These are phyloP conservation scores for Cynara cardunculus DNA, from an alignment of 129 eudicot genomes.

Conservation along the genomic window DNA sequence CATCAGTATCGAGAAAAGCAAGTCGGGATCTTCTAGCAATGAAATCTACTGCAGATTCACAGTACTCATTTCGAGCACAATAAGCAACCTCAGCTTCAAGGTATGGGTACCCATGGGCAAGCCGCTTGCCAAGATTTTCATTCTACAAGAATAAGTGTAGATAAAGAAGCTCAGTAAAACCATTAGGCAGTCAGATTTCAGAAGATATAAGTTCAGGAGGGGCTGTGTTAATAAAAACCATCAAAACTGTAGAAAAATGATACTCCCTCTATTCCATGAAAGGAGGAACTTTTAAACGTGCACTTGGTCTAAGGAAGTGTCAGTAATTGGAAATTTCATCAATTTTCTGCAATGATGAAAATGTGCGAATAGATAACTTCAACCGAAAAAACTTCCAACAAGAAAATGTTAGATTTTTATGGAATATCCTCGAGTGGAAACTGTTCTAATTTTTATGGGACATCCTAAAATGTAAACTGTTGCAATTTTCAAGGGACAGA, in stretches of 20 bases:
- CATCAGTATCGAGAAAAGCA: conserved; percentile 95
- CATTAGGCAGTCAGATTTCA: not conserved
- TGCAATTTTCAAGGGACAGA: not conserved
- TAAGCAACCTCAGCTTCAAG: conserved; percentile 96
- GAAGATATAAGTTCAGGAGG: not conserved
- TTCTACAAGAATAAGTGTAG: conserved; percentile 33
- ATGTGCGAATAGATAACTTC: not conserved
- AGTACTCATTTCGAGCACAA: conserved; percentile 82
- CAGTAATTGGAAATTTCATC: not conserved
- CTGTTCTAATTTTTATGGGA: not conserved
- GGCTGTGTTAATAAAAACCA: not conserved
- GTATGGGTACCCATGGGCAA: conserved; percentile 93
- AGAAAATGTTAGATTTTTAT: not conserved
- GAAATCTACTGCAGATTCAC: conserved; percentile 89
- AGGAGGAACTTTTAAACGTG: not conserved
- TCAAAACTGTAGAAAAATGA: not conserved
- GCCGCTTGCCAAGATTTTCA: conserved; percentile 86
- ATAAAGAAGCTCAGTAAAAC: not conserved
- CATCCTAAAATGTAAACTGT: not conserved
- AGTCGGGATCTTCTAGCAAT: conserved; percentile 93
- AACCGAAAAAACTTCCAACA: not conserved
- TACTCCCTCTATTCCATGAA: not conserved
- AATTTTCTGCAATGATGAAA: not conserved
- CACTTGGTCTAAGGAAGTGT: not conserved
- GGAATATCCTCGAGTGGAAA: no score